A percentile compares a stretch with the other conserved stretches of the same genome.
Evolutionary conservation across 2,329 filamentous ascomycete species (phyloP).

Genomic region (Aspergillus glaucus): DNA sequence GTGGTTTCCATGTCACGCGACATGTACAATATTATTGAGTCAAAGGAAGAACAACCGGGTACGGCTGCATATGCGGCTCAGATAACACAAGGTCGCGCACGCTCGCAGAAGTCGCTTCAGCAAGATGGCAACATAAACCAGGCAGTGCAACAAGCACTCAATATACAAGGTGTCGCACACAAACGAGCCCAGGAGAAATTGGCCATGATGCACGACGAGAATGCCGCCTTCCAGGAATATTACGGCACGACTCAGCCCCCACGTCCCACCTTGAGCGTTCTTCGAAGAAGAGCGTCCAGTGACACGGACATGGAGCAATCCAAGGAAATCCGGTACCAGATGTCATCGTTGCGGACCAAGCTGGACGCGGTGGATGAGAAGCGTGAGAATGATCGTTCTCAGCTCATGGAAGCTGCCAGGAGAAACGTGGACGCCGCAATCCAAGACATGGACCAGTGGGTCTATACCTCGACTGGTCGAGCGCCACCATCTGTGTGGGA

Average conservation of each 20-base stretch:
- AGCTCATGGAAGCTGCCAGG: constrained; percentile 70
- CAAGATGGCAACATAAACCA: constrained; percentile 14
- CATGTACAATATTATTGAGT: constrained; percentile 64
- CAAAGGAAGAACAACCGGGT: constrained; percentile 17
- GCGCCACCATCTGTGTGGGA: constrained; percentile 61
- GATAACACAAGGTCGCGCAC: constrained; percentile 27
- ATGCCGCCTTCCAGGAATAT: constrained; percentile 65
- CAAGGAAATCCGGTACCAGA: constrained; percentile 67
- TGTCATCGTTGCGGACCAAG: constrained; percentile 73
- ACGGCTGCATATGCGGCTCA: constrained; percentile 25
- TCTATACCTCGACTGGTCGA: constrained; percentile 70
- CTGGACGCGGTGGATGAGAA: constrained; percentile 25
- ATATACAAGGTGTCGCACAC: constrained; percentile 79
- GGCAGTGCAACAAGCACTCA: constrained; percentile 19
- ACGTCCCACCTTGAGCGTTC: constrained; percentile 48
- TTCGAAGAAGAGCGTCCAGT: constrained; percentile 60
- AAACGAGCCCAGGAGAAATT: constrained; percentile 78
- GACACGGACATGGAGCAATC: constrained; percentile 66
- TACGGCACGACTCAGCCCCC: constrained; percentile 56
- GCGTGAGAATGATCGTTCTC: constrained; percentile 65
- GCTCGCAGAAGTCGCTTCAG: constrained; percentile 26
- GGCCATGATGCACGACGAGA: constrained; percentile 69
- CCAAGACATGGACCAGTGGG: constrained; percentile 72
- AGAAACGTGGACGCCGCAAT: constrained; percentile 77
- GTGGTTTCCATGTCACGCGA: constrained; percentile 83